Evolutionary conservation across 2,329 filamentous ascomycete species (phyloP).

Genomic region (Biscogniauxia marginata): DNA sequence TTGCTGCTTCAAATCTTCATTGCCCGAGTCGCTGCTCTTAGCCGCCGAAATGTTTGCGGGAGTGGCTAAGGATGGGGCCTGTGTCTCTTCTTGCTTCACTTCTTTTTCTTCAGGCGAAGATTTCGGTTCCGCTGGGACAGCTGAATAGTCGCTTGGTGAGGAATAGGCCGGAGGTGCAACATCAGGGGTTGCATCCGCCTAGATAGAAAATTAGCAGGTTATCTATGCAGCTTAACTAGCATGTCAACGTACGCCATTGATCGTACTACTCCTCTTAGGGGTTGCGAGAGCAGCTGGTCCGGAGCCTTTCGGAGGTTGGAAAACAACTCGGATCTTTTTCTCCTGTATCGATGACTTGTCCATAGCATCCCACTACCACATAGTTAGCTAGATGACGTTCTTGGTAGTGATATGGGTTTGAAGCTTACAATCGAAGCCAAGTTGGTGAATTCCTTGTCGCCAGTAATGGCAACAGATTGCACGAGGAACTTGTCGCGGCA

Average conservation of each 20-base stretch:
- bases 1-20: conserved; percentile 68
- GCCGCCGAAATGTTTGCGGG: conserved; percentile 48
- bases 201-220: conserved; percentile 2
- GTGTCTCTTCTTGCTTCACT: conserved; percentile 26
- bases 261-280: conserved; percentile 39
- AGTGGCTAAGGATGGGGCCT: conserved; percentile 31
- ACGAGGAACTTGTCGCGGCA: conserved; percentile 98
- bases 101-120: conserved; percentile 28
- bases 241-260: conserved; percentile 40
- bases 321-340: conserved; percentile 92
- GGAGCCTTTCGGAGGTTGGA: conserved; percentile 63
- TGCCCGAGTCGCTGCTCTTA: conserved; percentile 40
- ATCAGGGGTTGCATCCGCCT: conserved; percentile 45
- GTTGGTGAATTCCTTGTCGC: conserved; percentile 80
- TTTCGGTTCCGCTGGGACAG: conserved; percentile 34
- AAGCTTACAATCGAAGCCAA: conserved; percentile 73
- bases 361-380: conserved; percentile 70
- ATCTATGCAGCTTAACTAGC: conserved; percentile 5
- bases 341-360: conserved; percentile 81
- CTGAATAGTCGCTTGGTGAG: conserved; percentile 40
- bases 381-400: conserved; percentile 26
- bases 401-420: conserved; percentile 13
- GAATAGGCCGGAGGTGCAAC: conserved; percentile 43
- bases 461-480: conserved; percentile 80
- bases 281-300: conserved; percentile 34